Base-by-base conservation (phyloP, 495 filamentous ascomycete genomes). In the Penicillium lividum region DNA sequence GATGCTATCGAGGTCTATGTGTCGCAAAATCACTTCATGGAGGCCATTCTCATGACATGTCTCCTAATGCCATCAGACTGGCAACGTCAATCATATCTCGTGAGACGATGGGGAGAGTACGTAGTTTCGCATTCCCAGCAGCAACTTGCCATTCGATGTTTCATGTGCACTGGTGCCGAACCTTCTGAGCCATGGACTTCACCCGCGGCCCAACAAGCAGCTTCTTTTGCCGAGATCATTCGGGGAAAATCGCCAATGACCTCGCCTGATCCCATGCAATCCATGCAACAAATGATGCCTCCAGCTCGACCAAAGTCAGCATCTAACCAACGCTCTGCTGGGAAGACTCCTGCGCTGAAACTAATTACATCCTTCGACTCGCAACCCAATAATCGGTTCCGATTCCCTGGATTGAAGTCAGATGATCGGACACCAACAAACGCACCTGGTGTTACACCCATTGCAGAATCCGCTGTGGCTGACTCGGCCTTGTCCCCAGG, bases 1-100 rank as follows among this genome's bases (percentile, higher is more conserved):
- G 95, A 98, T 71, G 94, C 95, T 0, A 89, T 98, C 59, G 94
- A 98, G 69, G 89, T 98, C 34, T 98, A 98, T 68, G 85, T 97
- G 34, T 97, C 93, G 18, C 91, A 91, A 58, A 91, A 88, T 66
- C 85, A 84, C 72, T 95, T 86, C 71, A 89, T 98, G 90, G 96
- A 96, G 75, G 94, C 91, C 42, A 80, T 94, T 36, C 78, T 94
- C 15, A 80, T 95, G 61, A 88, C 87, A 8, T 93, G 88, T 68
- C 79, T 92, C 11, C 80, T 89, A 31, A 87, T 86, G 70, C 85
- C 88, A 11, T 68, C 72, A 2, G 92, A 97, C 51, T 98, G 94
- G 95, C 89, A 93, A 66, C 85, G 92, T 31, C 90, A 94, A 69
- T 88, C 89, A 43, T 86, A 89, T 63, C 81, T 98, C 44, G 85